These are phyloP conservation scores for Ceratocystis eucalypticola DNA, from an alignment of 2,329 filamentous ascomycete species.

Conservation along the genomic window DNA sequence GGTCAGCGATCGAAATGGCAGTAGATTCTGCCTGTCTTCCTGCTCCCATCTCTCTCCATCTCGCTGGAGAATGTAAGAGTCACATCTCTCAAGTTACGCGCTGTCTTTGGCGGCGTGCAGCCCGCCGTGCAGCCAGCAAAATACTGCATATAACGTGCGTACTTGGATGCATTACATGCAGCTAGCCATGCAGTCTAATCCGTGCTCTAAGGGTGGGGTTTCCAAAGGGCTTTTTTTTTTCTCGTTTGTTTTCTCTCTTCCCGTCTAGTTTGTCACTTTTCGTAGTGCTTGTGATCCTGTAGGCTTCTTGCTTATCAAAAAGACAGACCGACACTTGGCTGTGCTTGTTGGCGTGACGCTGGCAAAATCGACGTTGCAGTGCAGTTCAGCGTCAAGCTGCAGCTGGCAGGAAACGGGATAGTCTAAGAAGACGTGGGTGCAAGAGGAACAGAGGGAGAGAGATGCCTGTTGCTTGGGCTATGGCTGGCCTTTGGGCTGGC, in stretches of 20 bases:
- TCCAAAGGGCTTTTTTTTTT: not conserved
- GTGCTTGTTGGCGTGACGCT: not conserved
- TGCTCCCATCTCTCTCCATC: too few relatives aligned
- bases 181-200: not conserved
- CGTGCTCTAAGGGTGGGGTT: not conserved
- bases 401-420: not conserved
- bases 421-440: not conserved
- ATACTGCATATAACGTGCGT: not conserved
- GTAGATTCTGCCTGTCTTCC: too few relatives aligned
- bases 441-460: not conserved
- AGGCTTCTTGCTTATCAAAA: not conserved
- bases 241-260: not conserved
- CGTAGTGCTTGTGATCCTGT: not conserved
- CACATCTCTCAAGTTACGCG: not conserved
- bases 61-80: not conserved
- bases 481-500: too few relatives aligned
- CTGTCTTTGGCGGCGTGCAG: constrained; percentile 3
- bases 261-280: not conserved
- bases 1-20: too few relatives aligned
- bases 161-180: not conserved
- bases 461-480: too few relatives aligned
- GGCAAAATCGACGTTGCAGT: not conserved
- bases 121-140: constrained; percentile 2
- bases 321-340: not conserved
- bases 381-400: not conserved